These are phyloP conservation scores for Pugionium cornutum DNA, from an alignment of 345 rosid genomes.

Conservation along the genomic window DNA sequence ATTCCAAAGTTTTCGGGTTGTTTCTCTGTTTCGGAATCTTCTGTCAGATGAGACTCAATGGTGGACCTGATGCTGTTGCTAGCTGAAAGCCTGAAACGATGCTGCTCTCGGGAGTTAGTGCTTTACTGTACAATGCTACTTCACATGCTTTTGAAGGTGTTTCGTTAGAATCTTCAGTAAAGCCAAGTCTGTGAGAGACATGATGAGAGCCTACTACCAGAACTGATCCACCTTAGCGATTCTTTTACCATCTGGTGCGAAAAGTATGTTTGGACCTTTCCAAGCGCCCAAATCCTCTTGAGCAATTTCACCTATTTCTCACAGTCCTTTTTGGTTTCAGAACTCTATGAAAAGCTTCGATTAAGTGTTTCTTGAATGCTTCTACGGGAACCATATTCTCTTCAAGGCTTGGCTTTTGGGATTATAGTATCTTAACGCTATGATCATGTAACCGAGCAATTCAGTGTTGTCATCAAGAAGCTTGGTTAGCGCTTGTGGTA, in stretches of 20 bases:
- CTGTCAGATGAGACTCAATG: slow-evolving; percentile 58
- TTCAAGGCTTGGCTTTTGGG: slow-evolving; percentile 39
- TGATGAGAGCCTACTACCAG: slow-evolving; percentile 64
- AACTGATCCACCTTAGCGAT: slow-evolving; percentile 42
- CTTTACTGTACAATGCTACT: slow-evolving; percentile 51
- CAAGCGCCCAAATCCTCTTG: slow-evolving; percentile 86
- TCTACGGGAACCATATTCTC: slow-evolving; percentile 61
- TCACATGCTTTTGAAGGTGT: slow-evolving; percentile 42
- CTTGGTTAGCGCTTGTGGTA: slow-evolving; percentile 72
- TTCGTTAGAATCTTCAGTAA: slow-evolving; percentile 46
- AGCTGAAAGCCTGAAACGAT: slow-evolving; percentile 83
- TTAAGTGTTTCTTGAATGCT: slow-evolving; percentile 49
- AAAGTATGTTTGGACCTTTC: slow-evolving; percentile 92
- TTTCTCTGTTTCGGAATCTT: slow-evolving; percentile 49
- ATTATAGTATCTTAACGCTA: slow-evolving; percentile 48
- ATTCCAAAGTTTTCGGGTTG: slow-evolving; percentile 66
- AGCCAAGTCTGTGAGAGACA: slow-evolving; percentile 74
- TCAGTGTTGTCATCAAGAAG: slow-evolving; percentile 80
- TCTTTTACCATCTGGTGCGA: slow-evolving; percentile 61
- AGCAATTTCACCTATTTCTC: slow-evolving; percentile 75
- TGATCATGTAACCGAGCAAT: slow-evolving; percentile 63
- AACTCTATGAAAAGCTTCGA: slow-evolving; percentile 52
- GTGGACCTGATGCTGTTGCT: slow-evolving; percentile 85
- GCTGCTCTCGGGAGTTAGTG: slow-evolving; percentile 67
- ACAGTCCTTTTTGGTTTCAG: slow-evolving; percentile 60